Percentiles rank a stretch among this genome's conserved stretches.
These are phyloP conservation scores for Zychaea mexicana DNA, from an alignment of 371 early-diverging fungal genomes.

Conservation along the genomic window DNA sequence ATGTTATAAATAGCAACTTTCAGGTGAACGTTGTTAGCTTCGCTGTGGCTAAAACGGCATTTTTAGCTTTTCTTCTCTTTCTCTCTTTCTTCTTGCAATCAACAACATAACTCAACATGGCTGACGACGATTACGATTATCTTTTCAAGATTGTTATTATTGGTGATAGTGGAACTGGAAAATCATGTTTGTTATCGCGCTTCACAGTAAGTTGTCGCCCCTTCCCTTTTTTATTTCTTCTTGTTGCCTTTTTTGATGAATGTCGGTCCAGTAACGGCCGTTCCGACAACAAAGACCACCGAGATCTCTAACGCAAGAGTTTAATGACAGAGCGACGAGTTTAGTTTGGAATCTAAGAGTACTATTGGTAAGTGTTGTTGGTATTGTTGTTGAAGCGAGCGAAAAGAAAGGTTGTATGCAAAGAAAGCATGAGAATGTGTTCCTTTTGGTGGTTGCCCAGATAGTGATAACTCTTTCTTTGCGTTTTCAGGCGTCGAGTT, in stretches of 20 bases:
- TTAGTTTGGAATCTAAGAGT: constrained; percentile 95
- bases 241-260: too few species aligned
- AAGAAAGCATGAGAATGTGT: too few species aligned
- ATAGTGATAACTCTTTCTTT: constrained; percentile 3
- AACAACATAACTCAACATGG: neutral
- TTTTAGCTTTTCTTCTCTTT: neutral
- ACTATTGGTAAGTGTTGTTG: constrained; percentile 91
- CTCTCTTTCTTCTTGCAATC: neutral
- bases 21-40: too few species aligned
- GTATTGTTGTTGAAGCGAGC: neutral
- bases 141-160: constrained; percentile 93
- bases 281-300: too few species aligned
- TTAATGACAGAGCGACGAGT: constrained; percentile 69
- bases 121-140: constrained; percentile 80
- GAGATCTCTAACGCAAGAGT: neutral
- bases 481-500: constrained; percentile 50
- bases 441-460: neutral
- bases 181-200: constrained; percentile 78
- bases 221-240: too few species aligned
- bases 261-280: too few species aligned
- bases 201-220: constrained; percentile 3
- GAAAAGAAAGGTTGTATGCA: neutral
- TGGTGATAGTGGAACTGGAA: constrained; percentile 86
- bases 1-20: too few species aligned
- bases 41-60: neutral